Percentiles rank a stretch among this genome's conserved stretches.
phyloP scores from a whole-genome alignment of 495 filamentous ascomycete genomes.

The Glonium stellatum region DNA sequence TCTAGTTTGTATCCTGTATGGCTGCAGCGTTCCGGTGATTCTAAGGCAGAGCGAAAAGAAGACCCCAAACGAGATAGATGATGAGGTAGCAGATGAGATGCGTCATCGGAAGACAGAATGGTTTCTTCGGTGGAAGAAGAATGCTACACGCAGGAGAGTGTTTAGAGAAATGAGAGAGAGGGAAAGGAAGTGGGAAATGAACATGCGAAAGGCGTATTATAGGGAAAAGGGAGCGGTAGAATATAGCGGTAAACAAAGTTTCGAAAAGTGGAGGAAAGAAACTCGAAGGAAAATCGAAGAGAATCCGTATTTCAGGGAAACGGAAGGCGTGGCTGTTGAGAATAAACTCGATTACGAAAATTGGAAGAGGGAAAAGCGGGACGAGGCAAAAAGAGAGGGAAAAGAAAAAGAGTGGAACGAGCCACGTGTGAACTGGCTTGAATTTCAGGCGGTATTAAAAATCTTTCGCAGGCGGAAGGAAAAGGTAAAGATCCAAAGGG shows the following conservation, averaged over 20 bases:
- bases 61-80: neutral
- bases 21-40: constrained; percentile 32
- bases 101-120: neutral
- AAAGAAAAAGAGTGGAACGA: neutral
- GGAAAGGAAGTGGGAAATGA: neutral
- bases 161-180: neutral
- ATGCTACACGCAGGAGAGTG: neutral
- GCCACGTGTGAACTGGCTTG: neutral
- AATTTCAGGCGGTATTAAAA: neutral
- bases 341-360: neutral
- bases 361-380: neutral
- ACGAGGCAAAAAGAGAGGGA: neutral
- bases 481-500: neutral
- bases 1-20: constrained; percentile 32
- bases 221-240: neutral
- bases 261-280: neutral
- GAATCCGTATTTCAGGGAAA: neutral
- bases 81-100: constrained; percentile 8
- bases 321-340: neutral
- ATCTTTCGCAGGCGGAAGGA: neutral
- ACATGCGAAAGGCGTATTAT: neutral
- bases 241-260: neutral
- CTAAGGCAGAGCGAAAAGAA: constrained; percentile 15
- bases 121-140: neutral
- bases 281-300: neutral